These are phyloP conservation scores for Yamadazyma taylorii DNA, from an alignment of 1,139 yeast genomes.

Conservation along the genomic window DNA sequence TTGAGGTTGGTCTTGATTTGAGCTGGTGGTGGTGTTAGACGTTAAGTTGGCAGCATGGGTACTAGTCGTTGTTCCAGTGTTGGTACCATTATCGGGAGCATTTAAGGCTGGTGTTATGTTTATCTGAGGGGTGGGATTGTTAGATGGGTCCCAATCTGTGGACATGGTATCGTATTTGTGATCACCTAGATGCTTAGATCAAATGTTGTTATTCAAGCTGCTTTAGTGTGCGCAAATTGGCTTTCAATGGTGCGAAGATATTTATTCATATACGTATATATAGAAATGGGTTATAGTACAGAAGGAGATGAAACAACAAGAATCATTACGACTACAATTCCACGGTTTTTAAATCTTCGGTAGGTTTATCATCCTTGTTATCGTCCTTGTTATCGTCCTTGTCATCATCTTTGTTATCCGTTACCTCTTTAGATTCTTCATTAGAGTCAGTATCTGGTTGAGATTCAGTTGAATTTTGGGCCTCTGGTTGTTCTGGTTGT, in stretches of 20 bases:
- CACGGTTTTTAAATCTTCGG: background rate
- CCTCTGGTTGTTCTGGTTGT: constrained; percentile 8
- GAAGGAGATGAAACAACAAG: no score
- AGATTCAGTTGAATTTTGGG: no score
- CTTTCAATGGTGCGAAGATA: background rate
- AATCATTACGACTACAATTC: background rate
- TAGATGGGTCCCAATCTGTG: background rate
- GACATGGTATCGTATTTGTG: background rate
- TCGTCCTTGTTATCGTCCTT: constrained; percentile 4
- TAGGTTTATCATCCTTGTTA: no score
- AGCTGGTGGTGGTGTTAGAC: background rate
- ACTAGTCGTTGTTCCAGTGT: no score
- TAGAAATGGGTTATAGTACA: background rate
- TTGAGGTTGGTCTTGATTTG: constrained; percentile 14
- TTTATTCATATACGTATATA: no score
- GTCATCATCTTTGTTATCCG: constrained; percentile 6
- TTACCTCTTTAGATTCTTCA: constrained; percentile 7
- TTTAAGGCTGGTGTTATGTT: background rate
- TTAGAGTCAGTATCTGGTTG: constrained; percentile 9
- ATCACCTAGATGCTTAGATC: no score
- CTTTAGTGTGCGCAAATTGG: background rate
- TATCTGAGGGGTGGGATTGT: background rate
- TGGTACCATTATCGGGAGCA: background rate
- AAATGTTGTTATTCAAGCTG: no score
- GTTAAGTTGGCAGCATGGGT: background rate